Base-by-base conservation (phyloP, 345 rosid genomes). In the Kandelia obovata region DNA sequence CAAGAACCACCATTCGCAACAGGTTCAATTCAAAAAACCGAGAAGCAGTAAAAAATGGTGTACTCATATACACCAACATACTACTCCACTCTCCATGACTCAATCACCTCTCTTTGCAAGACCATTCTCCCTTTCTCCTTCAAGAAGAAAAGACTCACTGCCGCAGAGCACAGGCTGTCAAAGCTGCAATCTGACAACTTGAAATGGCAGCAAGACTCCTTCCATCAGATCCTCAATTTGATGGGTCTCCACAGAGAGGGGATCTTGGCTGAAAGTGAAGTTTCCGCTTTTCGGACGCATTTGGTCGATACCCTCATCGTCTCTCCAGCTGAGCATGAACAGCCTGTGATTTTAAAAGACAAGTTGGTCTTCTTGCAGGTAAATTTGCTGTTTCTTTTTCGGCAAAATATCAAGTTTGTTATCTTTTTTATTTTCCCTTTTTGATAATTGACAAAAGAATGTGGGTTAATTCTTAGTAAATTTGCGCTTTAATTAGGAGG, bases 141-240 rank as follows among this genome's bases (percentile, higher is more conserved):
- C 68, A 87, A 84, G 84, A 89, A 89, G 58, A 75, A 70, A 53
- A 70, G 87, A 51, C 55, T 89, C 26, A 75, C 85, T 0, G 83
- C 86, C 0, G 76, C 88, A 0, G 92, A 89, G 74, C 87, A 79
- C 62, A 78, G 73, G 75, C 83, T 84, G 10, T 77, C 84, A 4
- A 85, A 83, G 86, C 71, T 83, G 30, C 96, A 89, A 46, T 86
- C 89, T n/a, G 89, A 89, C 56, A 89, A 87, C 77, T 80, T 89
- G 34, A 89, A 86, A 77, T 89, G 96, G 92, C 92, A 86, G 83
- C 96, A 89, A 61, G 90, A 89, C 62, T 89, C 90, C 4, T 89
- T 75, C 81, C 91, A 84, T 75, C 92, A 86, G 77, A 89, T 89
- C 67, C 71, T 87, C 74, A 87, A 89, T 56, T 61, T 89, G 78